phyloP scores from a whole-genome alignment of 2,329 filamentous ascomycete genomes.

The Phaeosphaeriaceae sp. region DNA sequence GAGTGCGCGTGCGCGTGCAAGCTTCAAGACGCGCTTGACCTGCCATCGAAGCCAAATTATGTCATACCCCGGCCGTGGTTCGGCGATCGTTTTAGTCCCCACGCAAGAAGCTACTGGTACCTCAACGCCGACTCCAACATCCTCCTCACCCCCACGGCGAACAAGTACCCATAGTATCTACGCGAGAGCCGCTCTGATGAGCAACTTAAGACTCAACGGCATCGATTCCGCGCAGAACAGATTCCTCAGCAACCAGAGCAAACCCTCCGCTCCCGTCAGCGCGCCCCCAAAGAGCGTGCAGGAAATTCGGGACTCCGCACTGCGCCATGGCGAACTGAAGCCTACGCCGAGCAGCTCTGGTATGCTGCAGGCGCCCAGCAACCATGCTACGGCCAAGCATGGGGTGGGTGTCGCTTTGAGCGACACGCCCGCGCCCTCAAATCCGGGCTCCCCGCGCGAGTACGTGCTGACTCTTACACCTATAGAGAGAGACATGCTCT shows the following conservation, averaged over 20 bases:
- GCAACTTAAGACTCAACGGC: conserved; percentile 42
- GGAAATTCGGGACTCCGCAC: conserved; percentile 30
- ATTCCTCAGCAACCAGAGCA: conserved; percentile 20
- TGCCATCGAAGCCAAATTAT: background rate
- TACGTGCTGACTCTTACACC: conserved; percentile 49
- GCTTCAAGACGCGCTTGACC: conserved; percentile 3
- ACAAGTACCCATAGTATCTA: conserved; percentile 58
- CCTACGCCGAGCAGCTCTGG: conserved; percentile 29
- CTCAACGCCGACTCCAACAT: conserved; percentile 8
- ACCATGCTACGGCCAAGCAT: conserved; percentile 36
- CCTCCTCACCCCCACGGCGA: conserved; percentile 25
- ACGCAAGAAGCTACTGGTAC: background rate
- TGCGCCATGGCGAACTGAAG: conserved; percentile 41
- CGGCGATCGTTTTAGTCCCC: background rate
- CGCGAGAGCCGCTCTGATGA: conserved; percentile 61
- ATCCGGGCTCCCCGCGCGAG: conserved; percentile 69
- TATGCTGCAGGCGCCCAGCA: conserved; percentile 22
- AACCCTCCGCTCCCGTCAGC: conserved; percentile 17
- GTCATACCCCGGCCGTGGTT: background rate
- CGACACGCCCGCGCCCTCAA: conserved; percentile 70
- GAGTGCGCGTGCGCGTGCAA: background rate
- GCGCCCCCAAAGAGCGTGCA: conserved; percentile 29
- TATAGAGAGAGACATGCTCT: conserved; percentile 14
- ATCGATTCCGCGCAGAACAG: conserved; percentile 27
- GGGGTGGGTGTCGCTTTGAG: conserved; percentile 64